Base-by-base conservation (phyloP, 352 stramenopile species). In the Pythium brachiatum region DNA sequence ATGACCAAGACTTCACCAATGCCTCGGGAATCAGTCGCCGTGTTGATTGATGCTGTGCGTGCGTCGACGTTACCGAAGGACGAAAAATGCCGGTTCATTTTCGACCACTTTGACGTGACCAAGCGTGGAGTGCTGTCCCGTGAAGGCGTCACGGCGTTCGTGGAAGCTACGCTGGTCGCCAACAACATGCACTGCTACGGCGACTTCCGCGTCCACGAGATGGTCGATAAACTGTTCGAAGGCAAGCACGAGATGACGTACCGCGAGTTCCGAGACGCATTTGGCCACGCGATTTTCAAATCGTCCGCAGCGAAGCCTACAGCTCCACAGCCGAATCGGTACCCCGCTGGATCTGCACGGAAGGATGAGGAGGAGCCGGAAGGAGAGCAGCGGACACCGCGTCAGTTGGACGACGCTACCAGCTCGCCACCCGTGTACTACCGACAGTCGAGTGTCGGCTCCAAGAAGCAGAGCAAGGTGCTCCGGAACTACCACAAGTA, bases 91-190 rank as follows among this genome's bases (percentile, higher is more conserved):
- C 73, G 81, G 16, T 88, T 87, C 62, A 64, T 90, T 3, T 90
- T 89, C 38, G 79, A 89, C 18, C 69, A 86, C 41, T 87, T 90
- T 21, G 79, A 90, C 54, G 62, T 81, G 13, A 70, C 85, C 39
- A 64, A 71, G 29, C 52, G 51, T 3, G 78, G 78, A 2, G 66
- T 84, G 3, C 53, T 90, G 23, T 75, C 79, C 6, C 73, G 75
- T 20, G 70, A 82, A 6, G 78, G 73, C 11, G 75, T 89, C 16
- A 41, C 64, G 8, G 72, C 72, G n/a, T 90, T 90, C 57, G 59
- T 90, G 2, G 79, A 86, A 34, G 76, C 72, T 8, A 88, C 73
- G 1, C 82, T 89, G 32, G 59, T 76, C 2, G 62, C 71, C 21
- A 80, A 88, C 60, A 77, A 77, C 34, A 65, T 90, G n/a, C 63